A percentile compares a stretch with the other conserved stretches of the same genome.
phyloP scores from a whole-genome alignment of 306 rosid species.

The Cicer judaicum region DNA sequence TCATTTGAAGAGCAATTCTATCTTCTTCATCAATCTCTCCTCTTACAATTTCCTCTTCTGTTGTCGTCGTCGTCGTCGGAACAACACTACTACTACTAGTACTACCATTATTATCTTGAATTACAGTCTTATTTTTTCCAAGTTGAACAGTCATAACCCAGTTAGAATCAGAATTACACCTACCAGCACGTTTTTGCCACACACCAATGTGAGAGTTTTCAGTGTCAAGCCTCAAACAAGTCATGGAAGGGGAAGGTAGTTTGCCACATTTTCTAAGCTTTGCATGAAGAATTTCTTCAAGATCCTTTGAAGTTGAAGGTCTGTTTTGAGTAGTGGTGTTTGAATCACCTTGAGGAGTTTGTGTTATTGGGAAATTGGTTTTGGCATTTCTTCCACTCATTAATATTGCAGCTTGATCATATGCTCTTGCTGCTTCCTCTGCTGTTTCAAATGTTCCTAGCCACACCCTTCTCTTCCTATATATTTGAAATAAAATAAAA shows the following conservation, averaged over 20 bases:
- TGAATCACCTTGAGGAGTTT: slow-evolving; percentile 48
- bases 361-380: slow-evolving; percentile 78
- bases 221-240: slow-evolving; percentile 86
- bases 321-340: slow-evolving; percentile 6
- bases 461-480: slow-evolving; percentile 98
- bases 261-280: slow-evolving; percentile 83
- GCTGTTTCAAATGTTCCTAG: slow-evolving; percentile 98
- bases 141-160: slow-evolving; percentile 83
- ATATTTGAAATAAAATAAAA: background rate
- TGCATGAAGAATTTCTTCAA: slow-evolving; percentile 78
- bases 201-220: slow-evolving; percentile 87
- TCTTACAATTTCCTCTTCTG: slow-evolving; percentile 28
- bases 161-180: slow-evolving; percentile 60
- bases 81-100: background rate
- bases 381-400: slow-evolving; percentile 96
- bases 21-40: slow-evolving; percentile 65
- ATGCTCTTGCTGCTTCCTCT: slow-evolving; percentile 94
- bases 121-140: slow-evolving; percentile 46
- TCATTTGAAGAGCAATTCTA: slow-evolving; percentile 85
- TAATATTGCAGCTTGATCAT: slow-evolving; percentile 94
- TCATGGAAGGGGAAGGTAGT: slow-evolving; percentile 79
- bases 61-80: background rate
- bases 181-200: slow-evolving; percentile 87
- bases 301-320: slow-evolving; percentile 48
- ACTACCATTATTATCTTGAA: slow-evolving; percentile 1